Percentiles rank a stretch among this genome's conserved stretches.
phyloP scores from a whole-genome alignment of 768 basidiomycete species.

The Tricholoma sp. region DNA sequence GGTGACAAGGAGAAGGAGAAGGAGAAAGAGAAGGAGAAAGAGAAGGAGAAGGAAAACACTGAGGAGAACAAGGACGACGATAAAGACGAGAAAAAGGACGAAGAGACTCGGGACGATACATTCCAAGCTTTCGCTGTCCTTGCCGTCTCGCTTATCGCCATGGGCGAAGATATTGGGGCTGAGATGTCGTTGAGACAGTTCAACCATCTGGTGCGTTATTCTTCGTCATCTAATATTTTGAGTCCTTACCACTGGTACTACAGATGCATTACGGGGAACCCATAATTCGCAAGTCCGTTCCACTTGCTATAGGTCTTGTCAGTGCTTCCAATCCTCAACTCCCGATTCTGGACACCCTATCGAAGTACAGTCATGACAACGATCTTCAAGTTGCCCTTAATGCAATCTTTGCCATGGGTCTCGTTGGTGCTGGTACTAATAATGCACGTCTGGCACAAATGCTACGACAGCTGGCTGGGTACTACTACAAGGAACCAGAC shows the following conservation, averaged over 20 bases:
- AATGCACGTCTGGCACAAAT: conserved; percentile 97
- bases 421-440: conserved; percentile 98
- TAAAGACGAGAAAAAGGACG: conserved; percentile 56
- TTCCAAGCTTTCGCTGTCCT: conserved; percentile 92
- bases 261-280: conserved; percentile 99
- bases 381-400: conserved; percentile 96
- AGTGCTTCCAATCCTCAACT: conserved; percentile 95
- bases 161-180: conserved; percentile 97
- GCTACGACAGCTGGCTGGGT: conserved; percentile 95
- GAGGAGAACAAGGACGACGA: conserved; percentile 40
- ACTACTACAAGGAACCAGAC: conserved; percentile 97
- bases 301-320: conserved; percentile 91
- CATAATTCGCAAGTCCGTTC: conserved; percentile 85
- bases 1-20: conserved; percentile 45
- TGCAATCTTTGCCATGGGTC: conserved; percentile 98
- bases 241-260: background rate
- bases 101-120: conserved; percentile 57
- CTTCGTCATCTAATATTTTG: background rate
- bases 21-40: conserved; percentile 54
- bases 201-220: conserved; percentile 79
- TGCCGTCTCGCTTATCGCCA: conserved; percentile 90
- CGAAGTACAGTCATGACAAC: conserved; percentile 98
- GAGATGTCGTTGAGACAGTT: conserved; percentile 98
- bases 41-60: conserved; percentile 18
- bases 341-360: conserved; percentile 91